These are phyloP conservation scores for Athelia psychrophila DNA, from an alignment of 1,284 basidiomycete genomes.

Conservation along the genomic window DNA sequence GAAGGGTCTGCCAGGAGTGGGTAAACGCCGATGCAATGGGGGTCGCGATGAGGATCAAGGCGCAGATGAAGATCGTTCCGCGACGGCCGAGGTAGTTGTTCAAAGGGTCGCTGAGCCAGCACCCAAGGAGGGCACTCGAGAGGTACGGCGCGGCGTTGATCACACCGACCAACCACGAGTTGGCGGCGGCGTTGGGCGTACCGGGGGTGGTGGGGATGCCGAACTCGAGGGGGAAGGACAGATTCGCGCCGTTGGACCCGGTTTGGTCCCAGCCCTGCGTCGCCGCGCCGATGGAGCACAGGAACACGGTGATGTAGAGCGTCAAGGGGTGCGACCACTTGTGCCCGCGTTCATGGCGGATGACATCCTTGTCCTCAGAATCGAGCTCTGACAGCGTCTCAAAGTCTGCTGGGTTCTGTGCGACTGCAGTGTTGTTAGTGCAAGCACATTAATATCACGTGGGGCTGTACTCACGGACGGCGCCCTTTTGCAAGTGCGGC, in stretches of 20 bases:
- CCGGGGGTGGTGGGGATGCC: slow-evolving; percentile 29
- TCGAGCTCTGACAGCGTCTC: slow-evolving; percentile 48
- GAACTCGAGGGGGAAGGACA: slow-evolving; percentile 61
- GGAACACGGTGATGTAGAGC: slow-evolving; percentile 52
- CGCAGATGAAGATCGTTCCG: slow-evolving; percentile 68
- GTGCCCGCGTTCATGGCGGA: slow-evolving; percentile 55
- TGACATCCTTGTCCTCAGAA: slow-evolving; percentile 45
- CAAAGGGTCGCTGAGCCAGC: slow-evolving; percentile 48
- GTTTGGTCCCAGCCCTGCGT: slow-evolving; percentile 67
- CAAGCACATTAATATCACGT: neutral
- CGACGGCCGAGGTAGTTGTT: slow-evolving; percentile 58
- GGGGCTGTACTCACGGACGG: slow-evolving; percentile 29
- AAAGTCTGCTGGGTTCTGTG: slow-evolving; percentile 51
- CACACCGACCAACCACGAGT: slow-evolving; percentile 46
- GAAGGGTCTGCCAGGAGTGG: slow-evolving; percentile 51
- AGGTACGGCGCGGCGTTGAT: slow-evolving; percentile 48
- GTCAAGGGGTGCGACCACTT: slow-evolving; percentile 52
- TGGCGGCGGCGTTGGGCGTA: slow-evolving; percentile 21
- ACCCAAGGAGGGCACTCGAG: slow-evolving; percentile 36
- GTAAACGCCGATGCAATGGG: slow-evolving; percentile 58
- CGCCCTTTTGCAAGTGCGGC: slow-evolving; percentile 49
- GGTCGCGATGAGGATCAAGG: slow-evolving; percentile 53
- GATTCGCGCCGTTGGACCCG: slow-evolving; percentile 61
- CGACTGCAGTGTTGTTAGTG: slow-evolving; percentile 29
- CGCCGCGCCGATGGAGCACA: slow-evolving; percentile 58